Percentiles rank a stretch among this genome's conserved stretches.
These are phyloP conservation scores for Aristolochia contorta DNA, from an alignment of 164 flowering plant genomes.

Conservation along the genomic window DNA sequence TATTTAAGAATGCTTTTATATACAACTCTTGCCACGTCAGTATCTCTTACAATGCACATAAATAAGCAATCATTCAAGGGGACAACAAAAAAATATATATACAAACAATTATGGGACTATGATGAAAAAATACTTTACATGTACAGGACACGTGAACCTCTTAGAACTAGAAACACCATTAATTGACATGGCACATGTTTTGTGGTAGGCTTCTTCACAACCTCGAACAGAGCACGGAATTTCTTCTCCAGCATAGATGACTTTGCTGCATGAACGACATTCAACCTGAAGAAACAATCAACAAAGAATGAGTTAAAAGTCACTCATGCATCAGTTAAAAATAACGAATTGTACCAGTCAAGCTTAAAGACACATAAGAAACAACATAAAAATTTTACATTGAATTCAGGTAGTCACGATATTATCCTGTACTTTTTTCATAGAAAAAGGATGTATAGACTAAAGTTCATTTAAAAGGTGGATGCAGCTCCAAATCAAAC, in stretches of 20 bases:
- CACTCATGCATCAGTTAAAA: neutral
- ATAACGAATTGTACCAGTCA: neutral
- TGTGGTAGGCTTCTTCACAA: constrained; percentile 54
- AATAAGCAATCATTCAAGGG: neutral
- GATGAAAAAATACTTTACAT: constrained; percentile 39
- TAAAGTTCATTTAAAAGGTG: neutral
- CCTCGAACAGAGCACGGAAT: constrained; percentile 52
- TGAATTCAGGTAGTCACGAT: neutral
- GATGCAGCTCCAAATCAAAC: too few relatives aligned
- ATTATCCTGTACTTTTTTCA: neutral
- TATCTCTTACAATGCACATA: neutral
- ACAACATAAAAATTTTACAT: neutral
- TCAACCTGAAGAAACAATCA: constrained; percentile 39
- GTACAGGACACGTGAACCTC: constrained; percentile 85
- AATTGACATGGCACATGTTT: constrained; percentile 39
- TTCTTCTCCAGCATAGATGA: constrained; percentile 48
- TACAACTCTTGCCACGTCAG: neutral
- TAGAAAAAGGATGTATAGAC: neutral
- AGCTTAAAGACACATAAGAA: neutral
- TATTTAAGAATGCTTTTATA: neutral
- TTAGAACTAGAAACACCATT: constrained; percentile 24
- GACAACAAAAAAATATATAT: constrained; percentile 1
- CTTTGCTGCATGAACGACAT: constrained; percentile 47
- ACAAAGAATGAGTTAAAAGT: neutral
- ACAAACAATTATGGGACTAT: neutral